phyloP scores from a whole-genome alignment of 768 basidiomycete species.

The Leccinellum rugosiceps region DNA sequence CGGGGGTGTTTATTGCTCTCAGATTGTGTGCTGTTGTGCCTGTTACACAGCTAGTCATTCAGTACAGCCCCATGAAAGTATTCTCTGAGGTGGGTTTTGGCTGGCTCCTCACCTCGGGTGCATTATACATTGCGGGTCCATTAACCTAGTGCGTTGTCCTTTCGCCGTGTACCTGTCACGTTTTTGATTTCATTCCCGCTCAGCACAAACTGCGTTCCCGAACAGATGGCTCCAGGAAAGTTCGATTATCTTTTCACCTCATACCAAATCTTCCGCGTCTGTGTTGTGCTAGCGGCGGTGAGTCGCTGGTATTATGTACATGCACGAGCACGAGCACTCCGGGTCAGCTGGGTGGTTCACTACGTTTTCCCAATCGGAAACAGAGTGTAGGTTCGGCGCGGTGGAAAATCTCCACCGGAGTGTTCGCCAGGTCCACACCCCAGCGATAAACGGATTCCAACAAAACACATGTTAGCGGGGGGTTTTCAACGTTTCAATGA shows the following conservation, averaged over 20 bases:
- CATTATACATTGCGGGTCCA: slow-evolving; percentile 75
- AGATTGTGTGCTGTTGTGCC: slow-evolving; percentile 72
- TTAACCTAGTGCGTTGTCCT: slow-evolving; percentile 68
- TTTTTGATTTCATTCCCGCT: too few relatives aligned
- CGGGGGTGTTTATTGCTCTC: slow-evolving; percentile 73
- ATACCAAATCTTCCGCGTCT: slow-evolving; percentile 58
- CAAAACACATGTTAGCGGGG: slow-evolving; percentile 22
- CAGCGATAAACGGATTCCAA: slow-evolving; percentile 23
- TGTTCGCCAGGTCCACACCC: slow-evolving; percentile 17
- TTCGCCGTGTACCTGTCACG: too few relatives aligned
- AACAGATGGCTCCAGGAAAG: too few relatives aligned
- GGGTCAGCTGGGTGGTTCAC: slow-evolving; percentile 14
- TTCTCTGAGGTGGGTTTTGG: slow-evolving; percentile 63
- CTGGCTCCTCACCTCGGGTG: slow-evolving; percentile 69
- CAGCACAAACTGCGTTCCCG: too few relatives aligned
- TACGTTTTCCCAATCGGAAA: slow-evolving; percentile 22
- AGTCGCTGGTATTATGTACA: slow-evolving; percentile 59
- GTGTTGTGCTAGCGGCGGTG: slow-evolving; percentile 45
- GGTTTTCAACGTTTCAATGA: slow-evolving; percentile 17
- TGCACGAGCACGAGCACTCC: slow-evolving; percentile 58
- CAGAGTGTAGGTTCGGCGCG: slow-evolving; percentile 10
- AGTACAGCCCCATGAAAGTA: slow-evolving; percentile 55
- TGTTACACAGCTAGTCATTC: slow-evolving; percentile 56
- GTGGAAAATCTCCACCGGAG: slow-evolving; percentile 20
- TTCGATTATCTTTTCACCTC: too few relatives aligned